A percentile compares a stretch with the other conserved stretches of the same genome.
Evolutionary conservation across 495 filamentous ascomycete genomes (phyloP).

Genomic region (Sporormia fimetaria): DNA sequence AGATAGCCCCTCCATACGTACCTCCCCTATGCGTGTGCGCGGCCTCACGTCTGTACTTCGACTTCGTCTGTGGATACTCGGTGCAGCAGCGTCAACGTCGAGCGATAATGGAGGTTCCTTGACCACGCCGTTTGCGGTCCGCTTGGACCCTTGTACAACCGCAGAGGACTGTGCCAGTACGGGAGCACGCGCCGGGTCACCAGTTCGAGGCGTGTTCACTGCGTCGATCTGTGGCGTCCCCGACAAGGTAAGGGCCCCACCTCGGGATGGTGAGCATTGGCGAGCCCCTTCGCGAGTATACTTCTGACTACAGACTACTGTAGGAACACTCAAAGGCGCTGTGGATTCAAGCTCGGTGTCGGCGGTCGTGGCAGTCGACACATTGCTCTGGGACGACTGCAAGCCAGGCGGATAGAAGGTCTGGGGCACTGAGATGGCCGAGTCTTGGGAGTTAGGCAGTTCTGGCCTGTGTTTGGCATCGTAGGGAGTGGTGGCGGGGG

Average conservation of each 20-base stretch:
- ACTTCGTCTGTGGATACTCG: conserved; percentile 51
- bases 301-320: conserved; percentile 19
- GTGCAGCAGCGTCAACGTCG: not conserved
- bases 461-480: conserved; percentile 12
- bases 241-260: conserved; percentile 4
- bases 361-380: conserved; percentile 17
- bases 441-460: conserved; percentile 24
- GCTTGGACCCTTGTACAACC: conserved; percentile 18
- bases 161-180: conserved; percentile 20
- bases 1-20: conserved; percentile 34
- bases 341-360: conserved; percentile 22
- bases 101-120: conserved; percentile 7
- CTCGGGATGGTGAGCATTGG: conserved; percentile 8
- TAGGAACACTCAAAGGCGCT: conserved; percentile 9
- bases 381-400: conserved; percentile 19
- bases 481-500: conserved; percentile 3
- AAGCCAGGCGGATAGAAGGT: conserved; percentile 9
- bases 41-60: conserved; percentile 50
- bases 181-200: conserved; percentile 20
- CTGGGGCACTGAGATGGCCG: conserved; percentile 16
- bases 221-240: conserved; percentile 15
- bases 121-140: conserved; percentile 20
- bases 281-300: conserved; percentile 7
- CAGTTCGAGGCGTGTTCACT: conserved; percentile 9
- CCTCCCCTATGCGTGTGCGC: conserved; percentile 59